Percentiles rank a stretch among this genome's conserved stretches.
These are phyloP conservation scores for Strombidium stylifer DNA, from an alignment of 73 alveolate genomes.

Conservation along the genomic window DNA sequence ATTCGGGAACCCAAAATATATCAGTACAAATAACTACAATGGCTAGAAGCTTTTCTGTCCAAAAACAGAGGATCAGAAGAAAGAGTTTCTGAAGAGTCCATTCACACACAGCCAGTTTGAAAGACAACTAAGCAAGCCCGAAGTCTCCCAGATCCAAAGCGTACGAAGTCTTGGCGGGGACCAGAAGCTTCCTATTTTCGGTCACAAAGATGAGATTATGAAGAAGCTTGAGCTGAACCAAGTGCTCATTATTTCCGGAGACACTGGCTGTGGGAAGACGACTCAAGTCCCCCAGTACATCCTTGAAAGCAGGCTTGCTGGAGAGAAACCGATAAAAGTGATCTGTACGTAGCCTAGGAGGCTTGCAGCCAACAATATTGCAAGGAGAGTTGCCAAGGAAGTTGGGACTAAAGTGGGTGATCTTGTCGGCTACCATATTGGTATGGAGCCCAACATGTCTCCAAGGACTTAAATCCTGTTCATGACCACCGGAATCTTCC, in stretches of 20 bases:
- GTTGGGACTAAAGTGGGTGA: slow-evolving; percentile 60
- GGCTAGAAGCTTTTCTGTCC: no score
- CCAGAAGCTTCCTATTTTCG: slow-evolving; percentile 69
- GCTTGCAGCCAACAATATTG: slow-evolving; percentile 87
- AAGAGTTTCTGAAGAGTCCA: no score
- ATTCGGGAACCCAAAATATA: no score
- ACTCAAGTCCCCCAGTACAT: slow-evolving; percentile 90
- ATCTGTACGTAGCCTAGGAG: slow-evolving; percentile 95
- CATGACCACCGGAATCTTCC: slow-evolving; percentile 91
- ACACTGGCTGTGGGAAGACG: slow-evolving; percentile 95
- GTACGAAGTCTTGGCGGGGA: no score
- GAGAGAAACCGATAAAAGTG: slow-evolving; percentile 51
- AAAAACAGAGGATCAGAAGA: no score
- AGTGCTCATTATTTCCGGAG: slow-evolving; percentile 83
- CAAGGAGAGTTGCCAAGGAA: slow-evolving; percentile 82
- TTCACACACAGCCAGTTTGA: no score
- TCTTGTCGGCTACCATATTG: slow-evolving; percentile 71
- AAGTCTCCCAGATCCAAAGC: no score
- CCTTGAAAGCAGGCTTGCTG: slow-evolving; percentile 35
- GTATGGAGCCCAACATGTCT: slow-evolving; percentile 60
- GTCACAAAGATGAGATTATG: slow-evolving; percentile 57
- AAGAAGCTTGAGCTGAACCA: slow-evolving; percentile 51
- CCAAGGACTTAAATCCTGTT: slow-evolving; percentile 74
- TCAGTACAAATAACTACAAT: no score
- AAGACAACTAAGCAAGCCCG: no score